Conservation (phyloP, 129 eudicot genomes). For the carrot (Daucus carota) region DH1_v3.0 NC_030387.2:14525001-14525500, state of each 20-base stretch:
- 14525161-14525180: no score
- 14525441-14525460: not conserved
- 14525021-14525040: not conserved
- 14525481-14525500: not conserved
- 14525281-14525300: not conserved
- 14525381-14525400: no score
- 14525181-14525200: not conserved
- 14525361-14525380: not conserved
- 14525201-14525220: no score
- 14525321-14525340: not conserved
- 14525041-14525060: not conserved
- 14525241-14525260: not conserved
- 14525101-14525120: not conserved
- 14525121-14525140: not conserved
- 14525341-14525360: not conserved
- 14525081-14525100: not conserved
- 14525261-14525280: not conserved
- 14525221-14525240: not conserved
- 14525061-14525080: not conserved
- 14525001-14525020: not conserved
- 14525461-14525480: not conserved
- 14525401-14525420: not conserved
- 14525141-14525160: not conserved
- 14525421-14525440: not conserved
- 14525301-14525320: not conserved